Evolutionary conservation across 2,329 filamentous ascomycete genomes (phyloP).

Genomic region (Aureobasidium melanogenum): DNA sequence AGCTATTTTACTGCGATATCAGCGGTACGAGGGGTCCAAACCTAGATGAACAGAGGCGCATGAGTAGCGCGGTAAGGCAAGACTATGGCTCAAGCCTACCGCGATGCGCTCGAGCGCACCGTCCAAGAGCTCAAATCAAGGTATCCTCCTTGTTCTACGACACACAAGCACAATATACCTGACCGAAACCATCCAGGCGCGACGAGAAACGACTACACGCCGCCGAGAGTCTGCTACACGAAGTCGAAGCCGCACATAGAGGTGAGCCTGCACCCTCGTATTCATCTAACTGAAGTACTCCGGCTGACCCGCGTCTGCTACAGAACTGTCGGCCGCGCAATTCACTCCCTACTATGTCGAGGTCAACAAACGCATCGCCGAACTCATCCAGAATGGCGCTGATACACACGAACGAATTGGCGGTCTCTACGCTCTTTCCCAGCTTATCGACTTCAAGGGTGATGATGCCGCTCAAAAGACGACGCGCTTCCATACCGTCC

Average conservation of each 20-base stretch:
- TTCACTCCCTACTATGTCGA: constrained; percentile 10
- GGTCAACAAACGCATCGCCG: constrained; percentile 55
- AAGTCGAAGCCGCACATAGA: constrained; percentile 13
- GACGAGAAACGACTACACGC: constrained; percentile 7
- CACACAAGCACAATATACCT: neutral
- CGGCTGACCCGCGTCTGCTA: neutral
- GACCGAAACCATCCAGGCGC: neutral
- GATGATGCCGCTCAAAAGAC: constrained; percentile 91
- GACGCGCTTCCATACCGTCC: constrained; percentile 83
- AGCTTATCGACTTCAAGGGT: constrained; percentile 90
- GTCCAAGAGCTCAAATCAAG: constrained; percentile 5
- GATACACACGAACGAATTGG: constrained; percentile 84
- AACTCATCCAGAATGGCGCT: constrained; percentile 73
- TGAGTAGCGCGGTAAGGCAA: constrained; percentile 6
- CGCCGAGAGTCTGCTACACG: constrained; percentile 3
- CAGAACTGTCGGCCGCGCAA: constrained; percentile 6
- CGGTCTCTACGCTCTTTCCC: constrained; percentile 84
- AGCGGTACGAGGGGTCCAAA: neutral
- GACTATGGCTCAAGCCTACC: constrained; percentile 12
- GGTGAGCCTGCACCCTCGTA: neutral
- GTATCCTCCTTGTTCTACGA: neutral
- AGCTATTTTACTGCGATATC: neutral
- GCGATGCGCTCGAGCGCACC: constrained; percentile 9
- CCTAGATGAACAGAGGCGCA: constrained; percentile 1
- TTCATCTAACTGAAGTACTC: neutral